phyloP scores from a whole-genome alignment of 2,329 filamentous ascomycete genomes.

The Botrytis medusae region DNA sequence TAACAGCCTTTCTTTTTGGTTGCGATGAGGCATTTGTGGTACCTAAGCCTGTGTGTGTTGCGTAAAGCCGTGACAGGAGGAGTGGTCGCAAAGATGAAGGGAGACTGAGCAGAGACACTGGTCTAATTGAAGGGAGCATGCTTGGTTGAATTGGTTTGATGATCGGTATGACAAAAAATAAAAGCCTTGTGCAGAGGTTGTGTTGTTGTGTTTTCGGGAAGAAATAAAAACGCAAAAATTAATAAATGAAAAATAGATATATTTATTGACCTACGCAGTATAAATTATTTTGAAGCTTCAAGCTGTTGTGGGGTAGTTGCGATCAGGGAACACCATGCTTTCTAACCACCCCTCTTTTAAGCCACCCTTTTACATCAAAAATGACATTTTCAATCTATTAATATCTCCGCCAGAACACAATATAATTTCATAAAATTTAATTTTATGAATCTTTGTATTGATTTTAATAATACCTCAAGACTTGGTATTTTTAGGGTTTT shows the following conservation, averaged over 20 bases:
- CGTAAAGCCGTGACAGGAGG: slow-evolving; percentile 52
- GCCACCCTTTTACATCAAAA: too few relatives aligned
- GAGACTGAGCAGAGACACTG: slow-evolving; percentile 39
- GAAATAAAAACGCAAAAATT: not conserved
- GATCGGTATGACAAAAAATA: not conserved
- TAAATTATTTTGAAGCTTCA: slow-evolving; percentile 11
- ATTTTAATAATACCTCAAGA: too few relatives aligned
- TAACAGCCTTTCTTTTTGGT: slow-evolving; percentile 67
- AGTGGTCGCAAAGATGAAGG: slow-evolving; percentile 44
- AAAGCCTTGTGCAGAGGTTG: not conserved
- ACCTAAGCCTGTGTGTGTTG: slow-evolving; percentile 53
- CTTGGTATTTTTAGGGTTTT: too few relatives aligned
- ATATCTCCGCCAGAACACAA: too few relatives aligned
- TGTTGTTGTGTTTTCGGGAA: not conserved
- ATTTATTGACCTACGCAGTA: not conserved
- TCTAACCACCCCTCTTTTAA: too few relatives aligned
- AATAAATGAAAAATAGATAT: not conserved
- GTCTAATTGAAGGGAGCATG: slow-evolving; percentile 24
- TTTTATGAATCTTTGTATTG: too few relatives aligned
- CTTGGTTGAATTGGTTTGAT: not conserved
- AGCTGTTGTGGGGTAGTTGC: slow-evolving; percentile 12
- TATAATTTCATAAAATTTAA: too few relatives aligned
- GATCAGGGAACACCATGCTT: not conserved
- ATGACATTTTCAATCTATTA: too few relatives aligned
- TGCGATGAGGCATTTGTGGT: slow-evolving; percentile 37